Evolutionary conservation across 306 rosid genomes (phyloP).

Genomic region (apple (Malus domestica)): DNA sequence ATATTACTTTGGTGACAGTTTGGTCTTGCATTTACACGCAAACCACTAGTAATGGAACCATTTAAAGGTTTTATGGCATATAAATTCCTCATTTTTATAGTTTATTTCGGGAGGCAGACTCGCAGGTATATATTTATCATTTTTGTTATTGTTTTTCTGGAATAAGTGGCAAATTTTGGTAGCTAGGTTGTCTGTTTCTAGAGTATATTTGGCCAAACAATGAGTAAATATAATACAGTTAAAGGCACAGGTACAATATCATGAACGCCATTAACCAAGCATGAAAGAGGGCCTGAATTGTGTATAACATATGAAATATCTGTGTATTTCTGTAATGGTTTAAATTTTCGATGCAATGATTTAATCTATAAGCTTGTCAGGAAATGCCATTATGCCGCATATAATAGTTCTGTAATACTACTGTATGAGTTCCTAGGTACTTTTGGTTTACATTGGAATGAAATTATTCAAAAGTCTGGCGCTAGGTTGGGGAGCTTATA

Average conservation of each 20-base stretch:
- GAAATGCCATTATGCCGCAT: background rate
- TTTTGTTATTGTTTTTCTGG: background rate
- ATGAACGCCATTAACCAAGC: background rate
- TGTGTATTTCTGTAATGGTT: no score
- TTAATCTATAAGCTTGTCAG: background rate
- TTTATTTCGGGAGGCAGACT: background rate
- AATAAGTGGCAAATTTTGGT: background rate
- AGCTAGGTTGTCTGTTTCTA: background rate
- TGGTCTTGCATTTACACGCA: background rate
- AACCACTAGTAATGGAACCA: background rate
- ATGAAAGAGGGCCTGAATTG: background rate
- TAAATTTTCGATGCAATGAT: background rate
- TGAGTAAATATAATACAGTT: background rate
- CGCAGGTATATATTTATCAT: no score
- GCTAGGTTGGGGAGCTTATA: background rate
- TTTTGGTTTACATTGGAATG: no score
- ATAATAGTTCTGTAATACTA: background rate
- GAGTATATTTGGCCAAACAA: background rate
- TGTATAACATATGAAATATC: no score
- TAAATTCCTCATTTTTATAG: background rate
- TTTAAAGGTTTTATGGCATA: background rate
- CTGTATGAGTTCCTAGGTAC: background rate
- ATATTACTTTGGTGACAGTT: background rate
- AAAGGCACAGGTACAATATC: no score
- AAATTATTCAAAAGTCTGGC: background rate